Conservation (phyloP, 805 yeast genomes). For the Metschnikowia similis region DNA sequence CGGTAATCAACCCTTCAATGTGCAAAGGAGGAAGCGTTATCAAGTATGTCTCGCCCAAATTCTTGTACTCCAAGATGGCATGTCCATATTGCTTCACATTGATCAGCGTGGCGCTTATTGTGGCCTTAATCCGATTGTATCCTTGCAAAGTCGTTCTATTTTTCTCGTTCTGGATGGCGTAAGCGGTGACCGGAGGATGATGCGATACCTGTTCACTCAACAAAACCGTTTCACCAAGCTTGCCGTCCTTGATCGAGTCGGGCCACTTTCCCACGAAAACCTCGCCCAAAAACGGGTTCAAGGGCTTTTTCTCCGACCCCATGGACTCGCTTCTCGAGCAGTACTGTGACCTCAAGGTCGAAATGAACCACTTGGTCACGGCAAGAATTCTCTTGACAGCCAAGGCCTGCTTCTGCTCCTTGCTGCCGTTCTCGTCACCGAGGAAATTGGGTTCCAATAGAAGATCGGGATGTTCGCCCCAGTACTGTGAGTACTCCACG, state of each 20-base stretch:
- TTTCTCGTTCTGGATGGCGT: slow-evolving; percentile 70
- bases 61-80: slow-evolving; percentile 64
- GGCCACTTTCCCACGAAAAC: slow-evolving; percentile 87
- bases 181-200: slow-evolving; percentile 98
- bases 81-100: slow-evolving; percentile 92
- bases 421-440: slow-evolving; percentile 35
- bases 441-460: slow-evolving; percentile 67
- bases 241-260: slow-evolving; percentile 44
- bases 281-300: slow-evolving; percentile 96
- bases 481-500: slow-evolving; percentile 88
- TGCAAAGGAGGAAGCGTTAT: slow-evolving; percentile 93
- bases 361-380: slow-evolving; percentile 86
- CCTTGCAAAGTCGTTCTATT: slow-evolving; percentile 74
- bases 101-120: slow-evolving; percentile 72
- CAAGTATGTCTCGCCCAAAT: slow-evolving; percentile 62
- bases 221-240: slow-evolving; percentile 70
- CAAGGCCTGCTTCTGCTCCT: slow-evolving; percentile 32
- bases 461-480: slow-evolving; percentile 91
- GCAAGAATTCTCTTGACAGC: slow-evolving; percentile 68
- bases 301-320: slow-evolving; percentile 96
- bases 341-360: slow-evolving; percentile 89
- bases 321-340: slow-evolving; percentile 85
- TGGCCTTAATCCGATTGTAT: slow-evolving; percentile 83
- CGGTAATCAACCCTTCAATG: slow-evolving; percentile 87
- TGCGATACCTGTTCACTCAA: slow-evolving; percentile 92